A percentile compares a stretch with the other conserved stretches of the same genome.
phyloP scores from a whole-genome alignment of 441 rosid species.

The Mallotus japonicus region DNA sequence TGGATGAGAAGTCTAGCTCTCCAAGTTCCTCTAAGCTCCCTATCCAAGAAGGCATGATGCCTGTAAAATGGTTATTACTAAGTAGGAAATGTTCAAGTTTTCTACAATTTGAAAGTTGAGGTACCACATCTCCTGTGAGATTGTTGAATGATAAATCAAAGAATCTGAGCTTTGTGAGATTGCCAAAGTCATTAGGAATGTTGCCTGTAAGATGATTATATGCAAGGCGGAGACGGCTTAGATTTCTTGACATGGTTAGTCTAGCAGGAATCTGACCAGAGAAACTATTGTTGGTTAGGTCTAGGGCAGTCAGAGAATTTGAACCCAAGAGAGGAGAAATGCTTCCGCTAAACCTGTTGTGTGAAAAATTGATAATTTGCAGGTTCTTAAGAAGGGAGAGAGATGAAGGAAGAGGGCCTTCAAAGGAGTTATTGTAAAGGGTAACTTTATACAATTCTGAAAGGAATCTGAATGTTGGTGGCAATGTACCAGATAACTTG shows the following conservation, averaged over 20 bases:
- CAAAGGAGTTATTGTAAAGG: conserved; percentile 78
- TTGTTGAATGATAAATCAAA: conserved; percentile 78
- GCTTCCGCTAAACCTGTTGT: conserved; percentile 64
- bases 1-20: conserved; percentile 83
- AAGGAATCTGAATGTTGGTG: conserved; percentile 74
- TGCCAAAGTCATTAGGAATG: conserved; percentile 62
- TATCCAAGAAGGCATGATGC: conserved; percentile 68
- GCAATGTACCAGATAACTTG: conserved; percentile 66
- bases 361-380: conserved; percentile 74
- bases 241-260: conserved; percentile 52
- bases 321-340: conserved; percentile 69
- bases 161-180: conserved; percentile 53
- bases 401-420: conserved; percentile 70
- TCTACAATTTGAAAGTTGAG: conserved; percentile 51
- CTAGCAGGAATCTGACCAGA: conserved; percentile 59
- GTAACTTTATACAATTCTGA: conserved; percentile 50
- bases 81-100: conserved; percentile 69
- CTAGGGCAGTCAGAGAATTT: conserved; percentile 55
- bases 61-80: conserved; percentile 52
- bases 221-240: conserved; percentile 75
- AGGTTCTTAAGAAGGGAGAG: conserved; percentile 61
- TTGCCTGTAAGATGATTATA: conserved; percentile 62
- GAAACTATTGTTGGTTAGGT: conserved; percentile 76
- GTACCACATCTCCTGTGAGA: conserved; percentile 51
- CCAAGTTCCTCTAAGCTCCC: conserved; percentile 66